phyloP scores from a whole-genome alignment of 306 rosid genomes.

The Fragaria ananassa region DNA sequence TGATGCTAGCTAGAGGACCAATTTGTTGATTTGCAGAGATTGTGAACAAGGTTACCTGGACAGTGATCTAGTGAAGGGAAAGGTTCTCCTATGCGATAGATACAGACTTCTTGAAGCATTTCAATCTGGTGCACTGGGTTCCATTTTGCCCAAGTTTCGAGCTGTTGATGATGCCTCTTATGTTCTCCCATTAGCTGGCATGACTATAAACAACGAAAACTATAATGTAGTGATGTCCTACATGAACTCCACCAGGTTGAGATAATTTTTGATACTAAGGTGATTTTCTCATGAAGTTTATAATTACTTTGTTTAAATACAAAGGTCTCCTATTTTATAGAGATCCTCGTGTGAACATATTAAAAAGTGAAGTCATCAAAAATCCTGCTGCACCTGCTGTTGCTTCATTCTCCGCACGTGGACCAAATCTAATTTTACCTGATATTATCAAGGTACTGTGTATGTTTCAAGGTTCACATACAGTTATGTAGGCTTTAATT shows the following conservation, averaged over 20 bases:
- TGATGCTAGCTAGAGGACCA: no score
- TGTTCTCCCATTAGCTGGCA: no score
- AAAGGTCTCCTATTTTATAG: no score
- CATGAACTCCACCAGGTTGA: slow-evolving; percentile 2
- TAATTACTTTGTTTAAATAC: no score
- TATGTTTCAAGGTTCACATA: no score
- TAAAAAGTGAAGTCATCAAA: slow-evolving; percentile 15
- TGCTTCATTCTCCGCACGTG: slow-evolving; percentile 31
- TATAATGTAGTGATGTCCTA: no score
- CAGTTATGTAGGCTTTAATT: no score
- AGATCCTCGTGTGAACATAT: slow-evolving; percentile 14
- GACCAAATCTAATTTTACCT: slow-evolving; percentile 17
- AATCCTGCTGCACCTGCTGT: slow-evolving; percentile 14
- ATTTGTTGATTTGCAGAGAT: no score
- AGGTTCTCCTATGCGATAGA: slow-evolving; percentile 27
- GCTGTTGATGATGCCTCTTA: no score
- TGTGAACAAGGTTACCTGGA: not conserved
- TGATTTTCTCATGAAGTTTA: no score
- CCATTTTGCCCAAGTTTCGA: not conserved
- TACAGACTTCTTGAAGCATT: not conserved
- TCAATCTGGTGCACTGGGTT: slow-evolving; percentile 18
- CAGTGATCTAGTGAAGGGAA: slow-evolving; percentile 27
- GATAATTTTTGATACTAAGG: no score
- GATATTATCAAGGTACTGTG: slow-evolving; percentile 20
- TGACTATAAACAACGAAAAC: no score